Evolutionary conservation across 345 rosid species (phyloP), one percentile per base, ranked within the genome.

Genomic region (Euphorbia pulcherrima): DNA sequence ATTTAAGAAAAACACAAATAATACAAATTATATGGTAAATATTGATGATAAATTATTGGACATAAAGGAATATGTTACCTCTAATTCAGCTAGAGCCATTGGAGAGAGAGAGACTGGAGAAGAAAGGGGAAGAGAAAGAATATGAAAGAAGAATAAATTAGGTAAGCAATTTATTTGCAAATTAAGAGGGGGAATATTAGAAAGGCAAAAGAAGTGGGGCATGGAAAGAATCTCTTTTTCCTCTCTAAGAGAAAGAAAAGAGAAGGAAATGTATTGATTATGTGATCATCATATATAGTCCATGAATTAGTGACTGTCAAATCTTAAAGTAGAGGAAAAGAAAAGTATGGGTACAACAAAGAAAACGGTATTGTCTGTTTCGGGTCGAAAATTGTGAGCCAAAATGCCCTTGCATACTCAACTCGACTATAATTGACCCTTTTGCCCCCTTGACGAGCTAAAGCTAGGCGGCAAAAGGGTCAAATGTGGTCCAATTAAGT

Each of bases 191-290:
- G 81, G 89, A 88, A 85, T 85, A 83, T 82, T 74, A 72, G 76
- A 70, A 73, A 81, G 83, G 82, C 68, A 75, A 78, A 83, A 71
- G 74, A 67, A 70, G 83, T 81, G 87, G 87, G 86, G 57, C 83
- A 85, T 82, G 92, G 6, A 85, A 84, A 72, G 93, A 85, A 88
- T 88, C 87, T 77, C 78, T 21, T 78, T 79, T 76, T 29, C 57
- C 47, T 64, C 63, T 50, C 8, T 3, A 16, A 30, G 44, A 50
- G 12, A 66, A 9, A 65, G 61, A 27, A 37, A 33, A 28, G n/a
- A 18, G 14, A 56, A 6, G 13, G 60, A 50, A 7, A 33, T 33
- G 7, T 33, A 7, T 52, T 55, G 68, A 33, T 54, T 11, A 11
- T 44, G 50, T 44, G 50, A 44, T 44, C 50, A 44, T 44, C 50